These are phyloP conservation scores for Pseudopyrenochaeta lycopersici DNA, from an alignment of 2,329 filamentous ascomycete species.

Conservation along the genomic window DNA sequence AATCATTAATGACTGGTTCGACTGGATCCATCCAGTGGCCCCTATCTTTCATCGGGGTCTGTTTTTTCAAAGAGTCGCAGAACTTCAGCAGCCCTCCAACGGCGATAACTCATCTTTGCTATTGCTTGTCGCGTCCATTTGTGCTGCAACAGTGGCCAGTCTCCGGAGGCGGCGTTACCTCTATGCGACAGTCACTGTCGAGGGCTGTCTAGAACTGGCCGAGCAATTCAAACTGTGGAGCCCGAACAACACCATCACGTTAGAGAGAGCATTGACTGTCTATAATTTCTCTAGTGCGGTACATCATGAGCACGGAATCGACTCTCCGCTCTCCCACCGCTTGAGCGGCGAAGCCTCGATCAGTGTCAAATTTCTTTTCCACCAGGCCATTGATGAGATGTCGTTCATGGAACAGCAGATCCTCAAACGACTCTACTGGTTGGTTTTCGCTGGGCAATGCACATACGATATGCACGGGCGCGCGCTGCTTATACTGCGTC, in stretches of 20 bases:
- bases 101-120: too few species aligned
- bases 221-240: conserved; percentile 21
- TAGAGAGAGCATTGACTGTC: conserved; percentile 3
- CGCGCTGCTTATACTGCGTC: conserved; percentile 18
- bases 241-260: conserved; percentile 7
- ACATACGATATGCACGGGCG: conserved; percentile 29
- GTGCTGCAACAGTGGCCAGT: conserved; percentile 28
- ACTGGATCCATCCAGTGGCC: conserved; percentile 29
- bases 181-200: conserved; percentile 21
- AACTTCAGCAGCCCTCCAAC: too few species aligned
- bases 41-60: conserved; percentile 19
- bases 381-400: conserved; percentile 16
- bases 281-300: conserved; percentile 29
- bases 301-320: conserved; percentile 21
- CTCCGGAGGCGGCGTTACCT: conserved; percentile 21
- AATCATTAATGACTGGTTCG: conserved; percentile 29
- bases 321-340: conserved; percentile 20
- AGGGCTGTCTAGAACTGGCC: conserved; percentile 21
- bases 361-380: conserved; percentile 22
- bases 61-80: conserved; percentile 14
- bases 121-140: conserved; percentile 16
- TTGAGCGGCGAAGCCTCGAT: conserved; percentile 16
- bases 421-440: conserved; percentile 29
- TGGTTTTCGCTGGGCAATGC: conserved; percentile 27
- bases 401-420: conserved; percentile 20